These are phyloP conservation scores for Eucalyptus tenuipes DNA, from an alignment of 345 rosid species.

Conservation along the genomic window DNA sequence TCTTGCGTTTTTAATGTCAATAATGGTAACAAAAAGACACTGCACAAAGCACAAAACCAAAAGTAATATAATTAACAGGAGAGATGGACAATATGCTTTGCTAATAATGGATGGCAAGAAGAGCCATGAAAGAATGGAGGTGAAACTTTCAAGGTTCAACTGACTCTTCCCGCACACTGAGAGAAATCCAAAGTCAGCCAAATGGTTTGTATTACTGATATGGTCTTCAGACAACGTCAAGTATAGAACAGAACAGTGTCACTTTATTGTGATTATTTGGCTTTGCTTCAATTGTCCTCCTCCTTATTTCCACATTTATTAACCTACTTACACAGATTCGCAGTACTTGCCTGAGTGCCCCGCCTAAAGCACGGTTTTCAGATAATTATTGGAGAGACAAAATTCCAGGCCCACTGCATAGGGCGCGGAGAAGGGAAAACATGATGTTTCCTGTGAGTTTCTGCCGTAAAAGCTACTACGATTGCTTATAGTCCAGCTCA, in stretches of 20 bases:
- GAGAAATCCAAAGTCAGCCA: background rate
- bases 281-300: background rate
- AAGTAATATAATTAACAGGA: background rate
- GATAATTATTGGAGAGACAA: background rate
- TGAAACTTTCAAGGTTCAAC: background rate
- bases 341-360: background rate
- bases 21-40: background rate
- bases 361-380: background rate
- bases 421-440: background rate
- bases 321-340: background rate
- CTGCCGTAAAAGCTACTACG: background rate
- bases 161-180: background rate
- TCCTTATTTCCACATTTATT: background rate
- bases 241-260: background rate
- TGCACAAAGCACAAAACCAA: background rate
- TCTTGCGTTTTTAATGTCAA: background rate
- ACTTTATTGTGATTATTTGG: background rate
- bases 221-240: background rate
- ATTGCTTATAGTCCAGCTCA: constrained; percentile 29
- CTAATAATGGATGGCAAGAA: background rate
- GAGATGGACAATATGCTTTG: background rate
- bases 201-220: background rate
- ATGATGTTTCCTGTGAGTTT: background rate
- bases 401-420: background rate
- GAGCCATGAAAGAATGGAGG: background rate